Evolutionary conservation across 495 filamentous ascomycete genomes (phyloP), one percentile per base, ranked within the genome.

Genomic region (Talaromyces adpressus): DNA sequence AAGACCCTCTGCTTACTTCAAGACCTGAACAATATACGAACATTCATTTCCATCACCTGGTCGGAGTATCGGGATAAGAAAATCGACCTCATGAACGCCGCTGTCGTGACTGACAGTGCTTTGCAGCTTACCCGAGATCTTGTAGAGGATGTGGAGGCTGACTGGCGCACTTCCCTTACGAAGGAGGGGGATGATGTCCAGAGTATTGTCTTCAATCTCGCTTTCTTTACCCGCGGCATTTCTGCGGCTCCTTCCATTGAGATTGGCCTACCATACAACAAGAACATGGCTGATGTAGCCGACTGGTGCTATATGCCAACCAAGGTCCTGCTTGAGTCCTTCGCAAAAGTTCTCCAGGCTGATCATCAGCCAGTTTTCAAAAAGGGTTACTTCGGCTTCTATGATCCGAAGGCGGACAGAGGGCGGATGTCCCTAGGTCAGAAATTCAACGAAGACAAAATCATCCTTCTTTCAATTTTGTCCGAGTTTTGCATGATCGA

Each of bases 371-470:
- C 72, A 45, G 64, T 71, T 36, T 68, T 74, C 32, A 75, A 70
- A 59, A 68, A 70, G 54, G 73, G 70, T 6, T 64, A 68, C 53
- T 73, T 73, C 53, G 72, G 69, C 34, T 65, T 23, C 23, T 74
- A 75, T 59, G 41, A 75, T 67, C 61, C 72, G 3, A 71, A 68
- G 58, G 67, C 69, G 23, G 64, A 72, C 59, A 64, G 72, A 66
- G 67, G 69, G 27, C 57, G 57, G 34, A 75, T 73, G 71, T 66
- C 68, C 57, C 12, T 68, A 39, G 61, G 65, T 16, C 61, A 73
- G 64, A 74, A 72, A 57, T 68, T 71, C 62, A 66, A 68, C 36
- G 69, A 75, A 65, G 73, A 76, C 65, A 67, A 71, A 62, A 69
- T 69, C 47, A 64, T 76, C 59, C 39, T 74, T 62, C 61, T 70